Evolutionary conservation across 2,329 filamentous ascomycete genomes (phyloP).

Genomic region (Fusarium mexicanum): DNA sequence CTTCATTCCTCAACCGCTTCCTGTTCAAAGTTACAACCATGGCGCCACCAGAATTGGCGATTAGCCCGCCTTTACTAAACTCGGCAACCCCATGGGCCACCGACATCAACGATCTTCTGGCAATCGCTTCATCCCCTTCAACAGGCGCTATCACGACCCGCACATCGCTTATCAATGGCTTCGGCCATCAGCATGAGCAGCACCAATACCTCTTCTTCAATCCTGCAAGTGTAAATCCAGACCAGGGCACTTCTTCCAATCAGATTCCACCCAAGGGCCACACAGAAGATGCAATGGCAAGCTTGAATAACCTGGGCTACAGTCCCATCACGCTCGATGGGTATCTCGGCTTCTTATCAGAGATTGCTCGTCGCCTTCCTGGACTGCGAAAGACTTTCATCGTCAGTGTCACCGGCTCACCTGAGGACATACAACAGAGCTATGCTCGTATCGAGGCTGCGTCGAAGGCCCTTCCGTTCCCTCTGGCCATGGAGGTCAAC

Average conservation of each 20-base stretch:
- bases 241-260: slow-evolving; percentile 33
- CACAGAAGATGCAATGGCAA: slow-evolving; percentile 49
- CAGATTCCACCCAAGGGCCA: slow-evolving; percentile 24
- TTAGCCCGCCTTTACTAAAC: slow-evolving; percentile 76
- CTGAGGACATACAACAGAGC: slow-evolving; percentile 65
- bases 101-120: slow-evolving; percentile 66
- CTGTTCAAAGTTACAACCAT: neutral
- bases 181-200: slow-evolving; percentile 65
- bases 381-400: slow-evolving; percentile 67
- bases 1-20: too few relatives aligned
- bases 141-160: slow-evolving; percentile 81
- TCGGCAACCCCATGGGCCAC: slow-evolving; percentile 82
- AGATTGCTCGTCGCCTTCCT: slow-evolving; percentile 50
- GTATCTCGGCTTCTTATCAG: slow-evolving; percentile 67
- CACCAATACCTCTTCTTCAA: slow-evolving; percentile 77
- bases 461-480: slow-evolving; percentile 54
- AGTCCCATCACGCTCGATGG: slow-evolving; percentile 68
- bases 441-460: slow-evolving; percentile 59
- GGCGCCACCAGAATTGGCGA: slow-evolving; percentile 50
- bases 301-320: slow-evolving; percentile 79
- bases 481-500: slow-evolving; percentile 78
- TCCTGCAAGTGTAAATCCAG: slow-evolving; percentile 43
- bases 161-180: slow-evolving; percentile 73
- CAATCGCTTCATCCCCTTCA: slow-evolving; percentile 67
- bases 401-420: slow-evolving; percentile 74